A percentile compares a stretch with the other conserved stretches of the same genome.
Evolutionary conservation across 306 rosid species (phyloP).

Genomic region (Canavalia ensiformis): DNA sequence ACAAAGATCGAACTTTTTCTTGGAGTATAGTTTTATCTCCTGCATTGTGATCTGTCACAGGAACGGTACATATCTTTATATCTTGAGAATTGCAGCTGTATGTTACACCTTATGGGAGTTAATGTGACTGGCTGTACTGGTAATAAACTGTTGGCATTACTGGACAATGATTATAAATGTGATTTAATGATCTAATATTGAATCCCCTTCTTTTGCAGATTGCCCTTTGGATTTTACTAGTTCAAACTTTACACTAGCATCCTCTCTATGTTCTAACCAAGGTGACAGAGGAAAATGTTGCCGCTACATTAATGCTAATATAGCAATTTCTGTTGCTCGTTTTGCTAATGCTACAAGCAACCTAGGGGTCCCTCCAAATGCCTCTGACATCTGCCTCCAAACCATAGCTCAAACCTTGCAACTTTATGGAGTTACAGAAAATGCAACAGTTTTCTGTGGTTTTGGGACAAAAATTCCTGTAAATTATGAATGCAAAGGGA

Average conservation of each 20-base stretch:
- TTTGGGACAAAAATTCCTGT: conserved; percentile 88
- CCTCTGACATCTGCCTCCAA: conserved; percentile 72
- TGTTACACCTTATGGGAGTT: conserved; percentile 32
- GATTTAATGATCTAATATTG: conserved; percentile 42
- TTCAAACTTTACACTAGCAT: conserved; percentile 82
- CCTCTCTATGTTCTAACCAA: conserved; percentile 76
- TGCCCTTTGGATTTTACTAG: conserved; percentile 87
- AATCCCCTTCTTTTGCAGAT: conserved; percentile 67
- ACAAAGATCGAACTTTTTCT: conserved; percentile 14
- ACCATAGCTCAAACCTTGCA: conserved; percentile 75
- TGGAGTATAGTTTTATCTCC: neutral
- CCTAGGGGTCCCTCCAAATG: conserved; percentile 78
- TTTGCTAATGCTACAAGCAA: conserved; percentile 81
- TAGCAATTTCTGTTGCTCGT: conserved; percentile 84
- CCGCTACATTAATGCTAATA: conserved; percentile 88
- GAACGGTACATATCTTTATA: conserved; percentile 9
- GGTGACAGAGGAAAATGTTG: conserved; percentile 88
- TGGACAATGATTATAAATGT: conserved; percentile 33
- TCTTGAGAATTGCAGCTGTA: conserved; percentile 37
- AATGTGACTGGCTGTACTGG: conserved; percentile 19
- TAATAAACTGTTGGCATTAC: conserved; percentile 24
- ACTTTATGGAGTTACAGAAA: conserved; percentile 76
- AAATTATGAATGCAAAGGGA: conserved; percentile 86
- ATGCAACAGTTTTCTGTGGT: conserved; percentile 85
- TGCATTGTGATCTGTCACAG: conserved; percentile 11